Evolutionary conservation across 768 basidiomycete genomes (phyloP).

Genomic region (Sporobolomyces roseus): DNA sequence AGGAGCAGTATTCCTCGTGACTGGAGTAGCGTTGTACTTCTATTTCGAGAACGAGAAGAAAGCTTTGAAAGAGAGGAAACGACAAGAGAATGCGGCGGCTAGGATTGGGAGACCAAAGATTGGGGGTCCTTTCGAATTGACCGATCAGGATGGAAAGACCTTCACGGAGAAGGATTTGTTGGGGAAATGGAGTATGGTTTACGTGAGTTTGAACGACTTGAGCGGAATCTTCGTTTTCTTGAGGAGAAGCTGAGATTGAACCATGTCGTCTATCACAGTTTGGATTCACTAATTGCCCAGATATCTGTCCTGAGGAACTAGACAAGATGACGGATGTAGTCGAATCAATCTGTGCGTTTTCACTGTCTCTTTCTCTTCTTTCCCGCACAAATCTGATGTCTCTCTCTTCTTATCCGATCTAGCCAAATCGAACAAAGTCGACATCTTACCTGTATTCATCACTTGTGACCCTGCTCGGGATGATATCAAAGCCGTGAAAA

Average conservation of each 20-base stretch:
- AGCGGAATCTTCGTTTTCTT: neutral
- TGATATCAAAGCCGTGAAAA: slow-evolving; percentile 53
- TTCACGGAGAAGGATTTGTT: slow-evolving; percentile 80
- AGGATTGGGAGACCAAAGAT: slow-evolving; percentile 80
- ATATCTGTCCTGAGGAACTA: slow-evolving; percentile 95
- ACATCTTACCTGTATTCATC: slow-evolving; percentile 87
- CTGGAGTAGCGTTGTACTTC: slow-evolving; percentile 73
- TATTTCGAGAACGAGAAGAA: slow-evolving; percentile 88
- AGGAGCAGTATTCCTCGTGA: slow-evolving; percentile 74
- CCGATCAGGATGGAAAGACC: slow-evolving; percentile 60
- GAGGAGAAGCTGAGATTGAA: neutral
- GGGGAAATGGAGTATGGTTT: slow-evolving; percentile 74
- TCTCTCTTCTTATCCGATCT: slow-evolving; percentile 6
- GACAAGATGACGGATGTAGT: slow-evolving; percentile 86
- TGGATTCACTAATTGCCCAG: slow-evolving; percentile 99
- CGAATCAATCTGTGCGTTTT: slow-evolving; percentile 62
- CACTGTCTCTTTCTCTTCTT: neutral
- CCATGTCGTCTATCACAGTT: slow-evolving; percentile 55
- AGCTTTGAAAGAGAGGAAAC: slow-evolving; percentile 69
- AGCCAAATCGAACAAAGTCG: slow-evolving; percentile 63
- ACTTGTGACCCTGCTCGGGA: slow-evolving; percentile 96
- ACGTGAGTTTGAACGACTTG: slow-evolving; percentile 55
- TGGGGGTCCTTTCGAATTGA: slow-evolving; percentile 82
- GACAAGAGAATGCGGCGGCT: slow-evolving; percentile 67
- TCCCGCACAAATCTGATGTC: neutral